Conservation (phyloP, 352 stramenopile species). For the Phytophthora gonapodyides region DNA sequence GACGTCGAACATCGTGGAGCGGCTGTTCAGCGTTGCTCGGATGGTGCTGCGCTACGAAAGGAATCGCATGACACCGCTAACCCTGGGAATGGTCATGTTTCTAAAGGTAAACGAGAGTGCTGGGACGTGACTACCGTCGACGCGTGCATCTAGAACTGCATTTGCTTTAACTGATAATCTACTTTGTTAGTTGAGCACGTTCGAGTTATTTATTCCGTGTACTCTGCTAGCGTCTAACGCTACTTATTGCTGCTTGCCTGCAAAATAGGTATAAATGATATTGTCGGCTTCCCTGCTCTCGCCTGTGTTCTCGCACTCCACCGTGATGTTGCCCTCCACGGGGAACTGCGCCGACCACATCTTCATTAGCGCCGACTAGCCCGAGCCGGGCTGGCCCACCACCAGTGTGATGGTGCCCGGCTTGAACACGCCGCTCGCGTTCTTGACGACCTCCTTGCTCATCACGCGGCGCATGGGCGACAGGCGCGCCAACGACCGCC, state of each 20-base stretch:
- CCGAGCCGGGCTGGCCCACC: too few species aligned
- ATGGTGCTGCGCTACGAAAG: constrained; percentile 3
- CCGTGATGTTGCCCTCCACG: too few species aligned
- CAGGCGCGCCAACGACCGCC: too few species aligned
- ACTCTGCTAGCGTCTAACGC: not conserved
- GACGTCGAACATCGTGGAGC: constrained; percentile 10
- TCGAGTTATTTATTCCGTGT: not conserved
- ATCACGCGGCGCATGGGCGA: too few species aligned
- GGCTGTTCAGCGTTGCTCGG: constrained; percentile 6
- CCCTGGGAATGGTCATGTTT: constrained; percentile 8
- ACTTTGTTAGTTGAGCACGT: not conserved
- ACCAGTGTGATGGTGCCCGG: too few species aligned
- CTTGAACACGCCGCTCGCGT: too few species aligned
- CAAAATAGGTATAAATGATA: constrained; percentile 7
- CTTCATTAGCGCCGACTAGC: too few species aligned
- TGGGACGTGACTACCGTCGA: constrained; percentile 14
- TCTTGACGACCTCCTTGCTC: too few species aligned
- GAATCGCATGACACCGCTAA: not conserved
- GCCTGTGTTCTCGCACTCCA: too few species aligned
- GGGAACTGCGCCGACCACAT: too few species aligned
- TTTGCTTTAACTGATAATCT: not conserved
- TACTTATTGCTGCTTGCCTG: not conserved
- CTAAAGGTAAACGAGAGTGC: constrained; percentile 8
- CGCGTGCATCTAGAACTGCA: constrained; percentile 5
- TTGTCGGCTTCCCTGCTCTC: not conserved